Evolutionary conservation across 805 yeast genomes (phyloP).

Genomic region (Lipomyces japonicus): DNA sequence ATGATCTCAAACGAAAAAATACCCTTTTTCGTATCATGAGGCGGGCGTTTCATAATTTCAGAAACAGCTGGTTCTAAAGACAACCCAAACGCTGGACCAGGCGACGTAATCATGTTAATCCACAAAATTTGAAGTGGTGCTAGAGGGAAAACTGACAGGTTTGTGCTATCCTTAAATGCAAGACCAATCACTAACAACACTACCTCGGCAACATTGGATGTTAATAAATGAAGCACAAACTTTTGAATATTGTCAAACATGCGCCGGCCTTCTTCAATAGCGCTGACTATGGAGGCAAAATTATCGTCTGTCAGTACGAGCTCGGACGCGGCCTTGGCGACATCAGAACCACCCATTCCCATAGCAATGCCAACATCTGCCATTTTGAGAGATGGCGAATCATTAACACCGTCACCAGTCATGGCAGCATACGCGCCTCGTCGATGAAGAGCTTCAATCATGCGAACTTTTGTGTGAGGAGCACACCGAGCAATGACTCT

Average conservation of each 20-base stretch:
- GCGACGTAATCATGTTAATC: conserved; percentile 74
- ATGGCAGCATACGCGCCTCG: conserved; percentile 65
- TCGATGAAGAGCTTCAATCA: conserved; percentile 72
- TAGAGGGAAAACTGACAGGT: conserved; percentile 73
- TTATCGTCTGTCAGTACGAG: conserved; percentile 73
- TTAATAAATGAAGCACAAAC: conserved; percentile 67
- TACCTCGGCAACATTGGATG: conserved; percentile 71
- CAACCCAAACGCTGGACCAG: conserved; percentile 82
- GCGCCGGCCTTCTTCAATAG: conserved; percentile 75
- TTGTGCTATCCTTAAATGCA: conserved; percentile 60
- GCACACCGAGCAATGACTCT: conserved; percentile 80
- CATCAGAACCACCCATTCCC: conserved; percentile 80
- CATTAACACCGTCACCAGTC: conserved; percentile 85
- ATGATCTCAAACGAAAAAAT: conserved; percentile 67
- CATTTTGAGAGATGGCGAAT: conserved; percentile 69
- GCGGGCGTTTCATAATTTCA: conserved; percentile 62
- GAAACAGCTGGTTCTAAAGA: conserved; percentile 64
- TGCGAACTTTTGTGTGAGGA: conserved; percentile 74
- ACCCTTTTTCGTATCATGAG: conserved; percentile 51
- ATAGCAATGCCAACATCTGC: conserved; percentile 82
- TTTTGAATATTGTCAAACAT: conserved; percentile 77
- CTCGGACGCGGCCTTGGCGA: conserved; percentile 79
- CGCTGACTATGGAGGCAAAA: conserved; percentile 73
- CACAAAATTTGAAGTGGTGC: conserved; percentile 77
- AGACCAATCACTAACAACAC: conserved; percentile 66